Conservation (phyloP, 495 filamentous ascomycete species). For the Articulospora tetracladia region DNA sequence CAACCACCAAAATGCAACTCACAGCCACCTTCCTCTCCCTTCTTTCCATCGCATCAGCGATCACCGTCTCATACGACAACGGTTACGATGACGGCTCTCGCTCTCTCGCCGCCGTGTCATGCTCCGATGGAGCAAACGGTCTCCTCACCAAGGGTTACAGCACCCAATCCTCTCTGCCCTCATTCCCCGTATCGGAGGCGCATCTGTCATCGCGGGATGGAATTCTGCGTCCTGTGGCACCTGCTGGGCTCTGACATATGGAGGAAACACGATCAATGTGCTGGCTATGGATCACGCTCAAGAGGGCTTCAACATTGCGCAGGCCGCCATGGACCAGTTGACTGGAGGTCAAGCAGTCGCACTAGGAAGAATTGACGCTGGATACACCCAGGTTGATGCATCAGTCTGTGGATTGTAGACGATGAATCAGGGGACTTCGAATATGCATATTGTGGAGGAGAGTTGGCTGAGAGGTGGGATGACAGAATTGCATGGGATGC, state of each 20-base stretch:
- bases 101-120: constrained; percentile 43
- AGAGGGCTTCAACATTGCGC: constrained; percentile 60
- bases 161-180: constrained; percentile 43
- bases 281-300: constrained; percentile 62
- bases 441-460: background rate
- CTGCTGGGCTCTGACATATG: constrained; percentile 63
- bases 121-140: constrained; percentile 57
- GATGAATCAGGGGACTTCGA: background rate
- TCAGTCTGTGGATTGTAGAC: constrained; percentile 36
- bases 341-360: constrained; percentile 51
- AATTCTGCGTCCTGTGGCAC: constrained; percentile 59
- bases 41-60: constrained; percentile 34
- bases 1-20: constrained; percentile 45
- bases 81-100: constrained; percentile 49
- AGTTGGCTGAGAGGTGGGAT: background rate
- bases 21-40: constrained; percentile 36
- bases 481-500: background rate
- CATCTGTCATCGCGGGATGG: constrained; percentile 55
- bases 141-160: constrained; percentile 48
- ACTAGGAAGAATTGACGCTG: constrained; percentile 54
- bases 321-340: constrained; percentile 61
- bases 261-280: constrained; percentile 57
- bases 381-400: constrained; percentile 38
- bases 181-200: constrained; percentile 63
- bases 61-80: constrained; percentile 51